phyloP scores from a whole-genome alignment of 352 stramenopile genomes.

The Phytophthora crassamura region DNA sequence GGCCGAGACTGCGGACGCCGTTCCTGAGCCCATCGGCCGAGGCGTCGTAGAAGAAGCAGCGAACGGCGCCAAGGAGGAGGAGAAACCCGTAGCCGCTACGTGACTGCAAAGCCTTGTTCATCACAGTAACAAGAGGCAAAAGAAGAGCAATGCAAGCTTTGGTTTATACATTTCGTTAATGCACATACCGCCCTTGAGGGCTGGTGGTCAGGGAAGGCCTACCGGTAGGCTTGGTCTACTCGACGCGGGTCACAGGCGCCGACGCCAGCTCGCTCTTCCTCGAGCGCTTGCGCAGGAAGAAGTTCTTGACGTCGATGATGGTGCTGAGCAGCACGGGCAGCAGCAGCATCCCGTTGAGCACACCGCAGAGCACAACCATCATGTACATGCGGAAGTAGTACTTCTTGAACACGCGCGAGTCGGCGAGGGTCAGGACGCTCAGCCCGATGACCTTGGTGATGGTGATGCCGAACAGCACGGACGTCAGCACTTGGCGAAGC shows the following conservation, averaged over 20 bases:
- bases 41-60: conserved; percentile 41
- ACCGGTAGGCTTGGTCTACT: conserved; percentile 18
- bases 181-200: conserved; percentile 11
- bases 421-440: conserved; percentile 81
- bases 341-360: conserved; percentile 79
- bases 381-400: conserved; percentile 94
- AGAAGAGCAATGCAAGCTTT: conserved; percentile 6
- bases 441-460: conserved; percentile 89
- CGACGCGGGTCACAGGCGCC: conserved; percentile 38
- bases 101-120: conserved; percentile 13
- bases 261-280: conserved; percentile 29
- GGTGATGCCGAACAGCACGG: conserved; percentile 87
- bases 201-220: not conserved
- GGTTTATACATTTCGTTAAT: not conserved
- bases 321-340: conserved; percentile 71
- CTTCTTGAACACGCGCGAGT: conserved; percentile 89
- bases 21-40: conserved; percentile 28
- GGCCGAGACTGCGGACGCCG: conserved; percentile 42
- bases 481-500: conserved; percentile 63
- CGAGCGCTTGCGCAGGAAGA: conserved; percentile 38
- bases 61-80: conserved; percentile 50
- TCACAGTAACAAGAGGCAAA: not conserved
- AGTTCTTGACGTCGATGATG: conserved; percentile 55
- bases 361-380: conserved; percentile 81
- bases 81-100: conserved; percentile 50